Conservation (phyloP, 2,329 filamentous ascomycete genomes). For the Ophiostoma piceae region DNA sequence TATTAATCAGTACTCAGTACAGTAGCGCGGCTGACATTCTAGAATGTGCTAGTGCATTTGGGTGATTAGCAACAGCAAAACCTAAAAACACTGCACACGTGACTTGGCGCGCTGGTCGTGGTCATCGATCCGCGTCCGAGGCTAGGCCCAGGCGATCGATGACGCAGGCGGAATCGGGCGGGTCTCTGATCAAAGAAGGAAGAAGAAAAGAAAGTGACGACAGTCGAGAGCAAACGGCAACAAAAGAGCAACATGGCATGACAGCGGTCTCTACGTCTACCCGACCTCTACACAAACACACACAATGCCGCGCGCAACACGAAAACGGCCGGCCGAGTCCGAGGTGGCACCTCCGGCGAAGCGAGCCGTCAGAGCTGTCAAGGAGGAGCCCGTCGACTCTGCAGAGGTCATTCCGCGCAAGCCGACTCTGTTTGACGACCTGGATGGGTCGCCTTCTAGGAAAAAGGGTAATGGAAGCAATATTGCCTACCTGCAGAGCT, state of each 20-base stretch:
- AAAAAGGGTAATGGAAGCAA: constrained; percentile 39
- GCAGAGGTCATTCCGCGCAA: constrained; percentile 41
- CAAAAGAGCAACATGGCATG: neutral
- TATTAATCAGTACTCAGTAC: too few relatives aligned
- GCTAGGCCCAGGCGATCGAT: neutral
- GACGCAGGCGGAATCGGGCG: neutral
- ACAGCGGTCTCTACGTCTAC: neutral
- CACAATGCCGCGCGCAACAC: neutral
- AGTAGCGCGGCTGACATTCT: constrained; percentile 10
- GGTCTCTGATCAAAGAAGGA: neutral
- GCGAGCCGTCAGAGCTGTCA: neutral
- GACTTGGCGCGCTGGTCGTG: constrained; percentile 26
- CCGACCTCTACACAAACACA: neutral
- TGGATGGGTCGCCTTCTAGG: constrained; percentile 48
- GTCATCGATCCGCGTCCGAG: neutral
- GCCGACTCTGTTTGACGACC: constrained; percentile 55
- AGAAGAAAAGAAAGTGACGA: neutral
- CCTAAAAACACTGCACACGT: constrained; percentile 19
- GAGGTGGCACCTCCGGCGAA: neutral
- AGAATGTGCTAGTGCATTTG: neutral
- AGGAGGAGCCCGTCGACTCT: constrained; percentile 26
- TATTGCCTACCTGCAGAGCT: constrained; percentile 32
- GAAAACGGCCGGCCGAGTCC: neutral
- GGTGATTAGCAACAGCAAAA: neutral
- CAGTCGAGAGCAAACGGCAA: neutral